Evolutionary conservation across 495 filamentous ascomycete species (phyloP).

Genomic region (Baudoinia panamericana): DNA sequence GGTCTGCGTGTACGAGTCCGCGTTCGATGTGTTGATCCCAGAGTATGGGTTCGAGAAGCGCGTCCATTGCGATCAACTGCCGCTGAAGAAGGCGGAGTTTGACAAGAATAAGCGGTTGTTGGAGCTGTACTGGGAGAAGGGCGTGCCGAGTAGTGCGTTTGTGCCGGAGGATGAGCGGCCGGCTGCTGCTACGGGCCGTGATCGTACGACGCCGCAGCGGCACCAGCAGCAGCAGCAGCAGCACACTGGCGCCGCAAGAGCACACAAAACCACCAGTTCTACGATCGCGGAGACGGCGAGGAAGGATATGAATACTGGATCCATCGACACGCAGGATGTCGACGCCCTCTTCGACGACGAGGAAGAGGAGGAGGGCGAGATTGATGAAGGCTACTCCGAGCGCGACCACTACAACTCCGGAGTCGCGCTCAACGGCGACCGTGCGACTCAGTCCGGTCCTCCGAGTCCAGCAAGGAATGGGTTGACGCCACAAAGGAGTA

Average conservation of each 20-base stretch:
- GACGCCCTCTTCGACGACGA: slow-evolving; percentile 91
- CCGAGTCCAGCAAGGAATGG: slow-evolving; percentile 77
- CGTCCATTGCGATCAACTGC: slow-evolving; percentile 95
- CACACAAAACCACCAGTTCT: too few species aligned
- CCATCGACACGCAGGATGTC: slow-evolving; percentile 76
- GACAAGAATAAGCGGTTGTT: slow-evolving; percentile 86
- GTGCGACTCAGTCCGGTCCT: slow-evolving; percentile 90
- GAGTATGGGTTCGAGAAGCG: slow-evolving; percentile 99
- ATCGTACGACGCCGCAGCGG: slow-evolving; percentile 43
- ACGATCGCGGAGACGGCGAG: slow-evolving; percentile 62
- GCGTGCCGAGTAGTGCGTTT: slow-evolving; percentile 88
- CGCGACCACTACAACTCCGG: slow-evolving; percentile 66
- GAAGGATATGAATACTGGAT: slow-evolving; percentile 84
- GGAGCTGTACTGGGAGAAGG: slow-evolving; percentile 99
- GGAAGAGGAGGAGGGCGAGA: slow-evolving; percentile 74
- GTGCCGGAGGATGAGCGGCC: slow-evolving; percentile 94
- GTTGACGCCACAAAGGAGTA: slow-evolving; percentile 70
- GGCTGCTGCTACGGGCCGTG: slow-evolving; percentile 52
- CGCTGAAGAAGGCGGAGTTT: slow-evolving; percentile 96
- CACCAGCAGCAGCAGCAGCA: slow-evolving; percentile 1
- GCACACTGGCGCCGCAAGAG: too few species aligned
- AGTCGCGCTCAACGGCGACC: slow-evolving; percentile 60
- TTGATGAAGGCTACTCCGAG: too few species aligned
- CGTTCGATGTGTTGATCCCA: slow-evolving; percentile 94
- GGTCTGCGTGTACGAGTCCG: slow-evolving; percentile 94